Base-by-base conservation (phyloP, 139 green algal genomes). In the Chlorella vulgaris region DNA sequence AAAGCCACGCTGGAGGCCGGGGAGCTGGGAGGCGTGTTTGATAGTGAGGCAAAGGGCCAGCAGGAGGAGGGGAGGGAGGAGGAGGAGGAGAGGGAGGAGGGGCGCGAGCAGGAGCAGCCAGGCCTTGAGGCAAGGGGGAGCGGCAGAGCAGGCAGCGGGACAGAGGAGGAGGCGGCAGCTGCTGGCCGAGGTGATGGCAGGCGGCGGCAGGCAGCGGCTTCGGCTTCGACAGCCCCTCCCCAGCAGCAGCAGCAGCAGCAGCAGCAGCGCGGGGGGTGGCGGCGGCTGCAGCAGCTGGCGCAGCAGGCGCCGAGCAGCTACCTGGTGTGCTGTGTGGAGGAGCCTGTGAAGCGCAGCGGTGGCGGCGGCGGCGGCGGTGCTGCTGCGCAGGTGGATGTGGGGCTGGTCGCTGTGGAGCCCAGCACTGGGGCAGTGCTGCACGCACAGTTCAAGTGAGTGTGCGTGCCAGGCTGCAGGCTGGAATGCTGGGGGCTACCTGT, bases 1-100 rank as follows among this genome's bases (percentile, higher is more conserved):
- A 80, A 86, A 13, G 91, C 93, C 42, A 99, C 96, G 4, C 87
- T 99, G 31, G 95, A 98, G 81, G 78, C 78, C 7, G 78, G 78
- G 4, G 78, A 83, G 78, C 51, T 83, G n/a, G 73, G 68, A 2
- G 71, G 63, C 58, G 19, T 40, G 69, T 40, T 1, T 21, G 58
- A 69, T 29, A 42, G 47, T 10, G 65, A 71, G 13, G 47, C 13
- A 10, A 15, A 55, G 47, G 47, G 47, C 13, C 13, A 55, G 47
- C 47, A 10, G 47, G 15, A 15, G 47, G 13, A 15, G 47, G 47
- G 47, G 71, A 66, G 13, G 81, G 62, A 38, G 18, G 53, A 43
- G 61, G 38, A 15, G 67, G 66, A 13, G 38, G 42, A 43, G 50
- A 65, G 71, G 42, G 74, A 26, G 7, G 74, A 80, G 35, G 51